Evolutionary conservation across 352 stramenopile genomes (phyloP).

Genomic region (Peronosclerospora sorghi): DNA sequence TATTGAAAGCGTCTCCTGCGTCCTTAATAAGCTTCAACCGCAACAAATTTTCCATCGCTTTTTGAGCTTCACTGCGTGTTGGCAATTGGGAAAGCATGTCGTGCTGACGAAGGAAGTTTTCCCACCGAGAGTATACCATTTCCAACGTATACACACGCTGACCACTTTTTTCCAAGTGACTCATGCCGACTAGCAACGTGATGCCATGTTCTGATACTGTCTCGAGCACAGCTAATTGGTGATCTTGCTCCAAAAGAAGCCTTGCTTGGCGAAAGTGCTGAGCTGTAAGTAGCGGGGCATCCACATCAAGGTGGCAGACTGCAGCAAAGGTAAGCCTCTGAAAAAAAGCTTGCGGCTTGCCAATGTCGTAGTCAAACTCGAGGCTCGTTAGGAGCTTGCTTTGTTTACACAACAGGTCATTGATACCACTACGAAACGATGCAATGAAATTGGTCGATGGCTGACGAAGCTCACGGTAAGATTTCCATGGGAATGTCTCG

Average conservation of each 20-base stretch:
- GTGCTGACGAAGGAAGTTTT: conserved; percentile 70
- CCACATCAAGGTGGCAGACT: conserved; percentile 30
- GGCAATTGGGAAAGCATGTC: conserved; percentile 52
- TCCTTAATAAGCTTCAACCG: conserved; percentile 63
- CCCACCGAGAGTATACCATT: conserved; percentile 76
- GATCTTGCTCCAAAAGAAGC: conserved; percentile 52
- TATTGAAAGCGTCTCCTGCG: conserved; percentile 59
- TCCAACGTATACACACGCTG: conserved; percentile 66
- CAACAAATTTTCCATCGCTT: conserved; percentile 65
- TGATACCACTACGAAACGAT: conserved; percentile 32
- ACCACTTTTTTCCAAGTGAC: conserved; percentile 54
- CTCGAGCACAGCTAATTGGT: conserved; percentile 62
- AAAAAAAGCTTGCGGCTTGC: conserved; percentile 59
- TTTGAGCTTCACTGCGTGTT: conserved; percentile 56
- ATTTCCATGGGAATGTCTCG: conserved; percentile 20
- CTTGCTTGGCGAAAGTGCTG: conserved; percentile 43
- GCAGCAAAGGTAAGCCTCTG: conserved; percentile 40
- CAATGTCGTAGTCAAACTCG: conserved; percentile 69
- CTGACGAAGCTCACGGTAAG: conserved; percentile 2
- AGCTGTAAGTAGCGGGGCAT: conserved; percentile 26
- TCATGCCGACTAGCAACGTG: conserved; percentile 71
- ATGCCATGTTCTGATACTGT: conserved; percentile 56
- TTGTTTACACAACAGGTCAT: conserved; percentile 18
- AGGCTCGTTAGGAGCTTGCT: conserved; percentile 40
- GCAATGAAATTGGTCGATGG: conserved; percentile 21